Evolutionary conservation across 805 yeast species (phyloP).

Genomic region (Saccharomycopsis babjevae): DNA sequence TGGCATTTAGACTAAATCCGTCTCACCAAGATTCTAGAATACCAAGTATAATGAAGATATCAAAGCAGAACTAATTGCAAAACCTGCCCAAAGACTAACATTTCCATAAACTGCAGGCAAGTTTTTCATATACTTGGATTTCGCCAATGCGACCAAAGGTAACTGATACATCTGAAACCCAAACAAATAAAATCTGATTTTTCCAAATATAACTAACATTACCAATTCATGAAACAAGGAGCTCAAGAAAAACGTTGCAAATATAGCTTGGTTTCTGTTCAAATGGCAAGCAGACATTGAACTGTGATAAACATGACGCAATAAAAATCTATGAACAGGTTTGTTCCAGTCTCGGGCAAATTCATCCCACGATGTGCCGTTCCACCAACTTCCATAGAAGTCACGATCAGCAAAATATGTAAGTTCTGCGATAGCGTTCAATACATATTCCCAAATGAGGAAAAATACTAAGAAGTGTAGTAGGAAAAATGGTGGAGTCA

Average conservation of each 20-base stretch:
- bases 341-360: slow-evolving; percentile 90
- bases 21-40: slow-evolving; percentile 31
- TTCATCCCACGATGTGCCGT: slow-evolving; percentile 85
- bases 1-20: neutral
- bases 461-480: slow-evolving; percentile 74
- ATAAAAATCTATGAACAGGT: slow-evolving; percentile 82
- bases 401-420: slow-evolving; percentile 82
- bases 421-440: slow-evolving; percentile 83
- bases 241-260: slow-evolving; percentile 70
- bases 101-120: slow-evolving; percentile 44
- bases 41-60: slow-evolving; percentile 77
- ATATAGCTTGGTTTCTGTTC: slow-evolving; percentile 57
- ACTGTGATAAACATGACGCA: slow-evolving; percentile 91
- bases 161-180: slow-evolving; percentile 79
- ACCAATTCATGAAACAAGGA: slow-evolving; percentile 82
- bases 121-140: slow-evolving; percentile 45
- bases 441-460: slow-evolving; percentile 90
- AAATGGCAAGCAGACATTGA: slow-evolving; percentile 68
- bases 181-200: slow-evolving; percentile 70
- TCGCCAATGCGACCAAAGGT: slow-evolving; percentile 61
- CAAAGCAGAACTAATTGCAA: slow-evolving; percentile 80
- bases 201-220: slow-evolving; percentile 80
- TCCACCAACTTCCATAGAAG: slow-evolving; percentile 98
- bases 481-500: slow-evolving; percentile 70
- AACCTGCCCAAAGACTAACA: slow-evolving; percentile 83